phyloP scores from a whole-genome alignment of 371 early-diverging fungal species.

The Haplosporangium sp. region DNA sequence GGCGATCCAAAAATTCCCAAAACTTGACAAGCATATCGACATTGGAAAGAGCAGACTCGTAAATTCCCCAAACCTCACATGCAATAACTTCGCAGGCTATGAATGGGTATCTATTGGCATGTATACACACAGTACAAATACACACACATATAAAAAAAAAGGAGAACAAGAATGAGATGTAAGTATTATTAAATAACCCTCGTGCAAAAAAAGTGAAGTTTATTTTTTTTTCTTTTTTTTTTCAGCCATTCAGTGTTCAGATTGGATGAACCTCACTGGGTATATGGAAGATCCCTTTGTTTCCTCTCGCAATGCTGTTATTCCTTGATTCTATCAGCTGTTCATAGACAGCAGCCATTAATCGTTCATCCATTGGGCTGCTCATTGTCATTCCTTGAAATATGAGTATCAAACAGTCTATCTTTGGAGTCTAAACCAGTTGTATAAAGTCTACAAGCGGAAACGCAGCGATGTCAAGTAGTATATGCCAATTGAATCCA shows the following conservation, averaged over 20 bases:
- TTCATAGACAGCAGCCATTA: neutral
- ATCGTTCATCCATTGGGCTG: neutral
- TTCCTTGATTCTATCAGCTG: neutral
- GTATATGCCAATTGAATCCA: neutral
- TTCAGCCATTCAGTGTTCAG: neutral
- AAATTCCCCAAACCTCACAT: slow-evolving; percentile 86
- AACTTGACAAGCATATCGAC: slow-evolving; percentile 78
- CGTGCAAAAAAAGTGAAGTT: neutral
- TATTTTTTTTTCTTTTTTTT: neutral
- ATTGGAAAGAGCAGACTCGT: slow-evolving; percentile 78
- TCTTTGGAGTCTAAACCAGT: neutral
- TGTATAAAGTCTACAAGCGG: neutral
- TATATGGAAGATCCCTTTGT: neutral
- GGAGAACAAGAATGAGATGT: neutral
- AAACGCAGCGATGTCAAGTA: neutral
- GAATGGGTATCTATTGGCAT: slow-evolving; percentile 76
- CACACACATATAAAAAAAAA: slow-evolving; percentile 1
- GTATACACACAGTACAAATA: neutral
- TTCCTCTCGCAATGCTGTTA: neutral
- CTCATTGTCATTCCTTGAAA: neutral
- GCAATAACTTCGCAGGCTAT: slow-evolving; percentile 89
- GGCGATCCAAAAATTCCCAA: slow-evolving; percentile 85
- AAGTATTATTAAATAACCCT: neutral
- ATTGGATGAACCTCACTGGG: neutral
- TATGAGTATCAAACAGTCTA: neutral